Base-by-base conservation (phyloP, 441 rosid species). In the Populus hybrid region DNA sequence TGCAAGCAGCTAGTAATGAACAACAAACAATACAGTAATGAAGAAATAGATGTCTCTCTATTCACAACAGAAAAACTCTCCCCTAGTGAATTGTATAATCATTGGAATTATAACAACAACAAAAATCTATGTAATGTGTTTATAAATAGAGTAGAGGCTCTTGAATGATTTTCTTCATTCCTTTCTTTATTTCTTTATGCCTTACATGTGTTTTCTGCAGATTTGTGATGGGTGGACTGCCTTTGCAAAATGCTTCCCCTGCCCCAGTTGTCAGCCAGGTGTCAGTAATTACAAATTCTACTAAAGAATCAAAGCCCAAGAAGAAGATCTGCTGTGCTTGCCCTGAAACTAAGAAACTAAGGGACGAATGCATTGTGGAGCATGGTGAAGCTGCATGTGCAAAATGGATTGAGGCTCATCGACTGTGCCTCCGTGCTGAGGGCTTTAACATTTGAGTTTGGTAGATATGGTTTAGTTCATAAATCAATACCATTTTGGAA, bases 241-340 rank as follows among this genome's bases (percentile, higher is more conserved):
- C 83, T 59, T 75, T 80, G 80, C 86, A 83, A 84, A 87, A 83
- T 78, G 85, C 80, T 21, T 77, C 90, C 69, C 72, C 92, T 26
- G 70, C 91, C 66, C 66, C 88, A 54, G 85, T 79, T 79, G 86
- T 83, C 80, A 89, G 70, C 68, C 87, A 88, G 73, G 91, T 70
- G 24, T 67, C 88, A 24, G 72, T 77, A 9, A 50, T 64, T 4
- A 61, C 83, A 40, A 38, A 83, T 74, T 10, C 87, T 14, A 83
- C 66, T 34, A 67, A 83, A 1, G 92, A 87, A 77, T 79, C 97
- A 72, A 95, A 92, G 79, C 97, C 98, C 10, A 92, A 90, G 86
- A 95, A 90, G 94, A 95, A 83, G 87, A 95, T 95, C 76, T 93
- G 98, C 57, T 93, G 99, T 81, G 97, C 99, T 57, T 93, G 99